phyloP scores from a whole-genome alignment of 2,329 filamentous ascomycete species.

The Microsporum audouinii region DNA sequence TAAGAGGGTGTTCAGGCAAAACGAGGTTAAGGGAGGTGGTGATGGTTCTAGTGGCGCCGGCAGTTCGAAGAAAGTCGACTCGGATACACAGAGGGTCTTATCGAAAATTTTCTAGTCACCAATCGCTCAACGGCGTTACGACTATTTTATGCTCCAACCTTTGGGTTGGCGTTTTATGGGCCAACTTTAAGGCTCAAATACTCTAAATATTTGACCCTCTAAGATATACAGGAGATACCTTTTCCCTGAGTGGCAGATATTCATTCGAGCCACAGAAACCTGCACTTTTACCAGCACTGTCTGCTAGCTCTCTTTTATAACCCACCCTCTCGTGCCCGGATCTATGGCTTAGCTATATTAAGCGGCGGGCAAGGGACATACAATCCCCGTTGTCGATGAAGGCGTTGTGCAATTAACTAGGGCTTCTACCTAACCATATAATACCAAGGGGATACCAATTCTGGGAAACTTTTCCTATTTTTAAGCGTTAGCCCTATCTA shows the following conservation, averaged over 20 bases:
- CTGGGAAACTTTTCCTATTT: no score
- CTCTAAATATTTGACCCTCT: not conserved
- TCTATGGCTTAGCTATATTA: no score
- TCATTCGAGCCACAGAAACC: not conserved
- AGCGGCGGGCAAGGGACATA: no score
- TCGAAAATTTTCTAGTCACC: conserved; percentile 34
- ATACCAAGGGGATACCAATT: no score
- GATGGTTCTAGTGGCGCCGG: conserved; percentile 7
- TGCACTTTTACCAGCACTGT: no score
- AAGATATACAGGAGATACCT: not conserved
- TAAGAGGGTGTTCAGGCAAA: conserved; percentile 33
- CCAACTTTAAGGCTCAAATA: not conserved
- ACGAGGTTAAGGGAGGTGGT: conserved; percentile 24
- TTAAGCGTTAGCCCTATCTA: no score
- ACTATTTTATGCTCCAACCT: not conserved
- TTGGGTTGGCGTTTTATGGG: not conserved
- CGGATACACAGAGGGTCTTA: conserved; percentile 34
- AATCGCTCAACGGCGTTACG: not conserved
- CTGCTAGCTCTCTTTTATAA: no score
- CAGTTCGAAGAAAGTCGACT: conserved; percentile 20
- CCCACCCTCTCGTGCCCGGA: no score
- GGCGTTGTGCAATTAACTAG: no score
- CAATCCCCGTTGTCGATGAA: no score
- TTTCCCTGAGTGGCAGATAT: not conserved
- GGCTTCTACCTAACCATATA: no score